phyloP scores from a whole-genome alignment of 2,329 filamentous ascomycete species.

The Pseudogymnoascus sp. region DNA sequence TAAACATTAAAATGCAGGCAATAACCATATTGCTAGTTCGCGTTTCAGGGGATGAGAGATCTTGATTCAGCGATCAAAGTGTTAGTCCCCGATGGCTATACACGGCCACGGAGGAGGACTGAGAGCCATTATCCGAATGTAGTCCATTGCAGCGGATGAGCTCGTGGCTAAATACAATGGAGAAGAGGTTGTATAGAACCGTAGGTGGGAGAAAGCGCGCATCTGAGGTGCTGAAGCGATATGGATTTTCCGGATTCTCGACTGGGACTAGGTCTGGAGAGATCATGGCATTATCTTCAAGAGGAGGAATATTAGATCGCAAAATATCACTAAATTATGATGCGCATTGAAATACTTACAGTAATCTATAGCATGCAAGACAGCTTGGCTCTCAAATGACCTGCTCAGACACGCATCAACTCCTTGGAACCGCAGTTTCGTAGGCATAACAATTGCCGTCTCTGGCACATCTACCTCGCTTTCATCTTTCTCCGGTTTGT shows the following conservation, averaged over 20 bases:
- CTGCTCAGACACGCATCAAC: background rate
- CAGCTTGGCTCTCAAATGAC: background rate
- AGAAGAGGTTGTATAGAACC: background rate
- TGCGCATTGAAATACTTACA: background rate
- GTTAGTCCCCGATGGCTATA: background rate
- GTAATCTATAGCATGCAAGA: background rate
- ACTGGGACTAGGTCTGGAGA: background rate
- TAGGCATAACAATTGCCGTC: background rate
- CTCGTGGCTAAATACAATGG: constrained; percentile 1
- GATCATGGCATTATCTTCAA: background rate
- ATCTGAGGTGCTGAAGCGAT: background rate
- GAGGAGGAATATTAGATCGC: background rate
- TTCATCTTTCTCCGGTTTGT: no score
- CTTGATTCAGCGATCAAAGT: background rate
- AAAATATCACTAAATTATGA: background rate
- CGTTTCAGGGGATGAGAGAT: background rate
- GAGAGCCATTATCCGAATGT: background rate
- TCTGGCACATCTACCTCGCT: background rate
- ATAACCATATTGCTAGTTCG: constrained; percentile 1
- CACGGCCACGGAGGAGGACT: background rate
- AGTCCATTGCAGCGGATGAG: background rate
- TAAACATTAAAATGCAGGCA: constrained; percentile 2
- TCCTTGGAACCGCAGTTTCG: background rate
- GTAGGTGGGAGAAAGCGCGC: background rate
- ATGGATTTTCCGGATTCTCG: background rate